A percentile compares a stretch with the other conserved stretches of the same genome.
Conservation (phyloP, 768 basidiomycete species). For the Pleurotus citrinopileatus region DNA sequence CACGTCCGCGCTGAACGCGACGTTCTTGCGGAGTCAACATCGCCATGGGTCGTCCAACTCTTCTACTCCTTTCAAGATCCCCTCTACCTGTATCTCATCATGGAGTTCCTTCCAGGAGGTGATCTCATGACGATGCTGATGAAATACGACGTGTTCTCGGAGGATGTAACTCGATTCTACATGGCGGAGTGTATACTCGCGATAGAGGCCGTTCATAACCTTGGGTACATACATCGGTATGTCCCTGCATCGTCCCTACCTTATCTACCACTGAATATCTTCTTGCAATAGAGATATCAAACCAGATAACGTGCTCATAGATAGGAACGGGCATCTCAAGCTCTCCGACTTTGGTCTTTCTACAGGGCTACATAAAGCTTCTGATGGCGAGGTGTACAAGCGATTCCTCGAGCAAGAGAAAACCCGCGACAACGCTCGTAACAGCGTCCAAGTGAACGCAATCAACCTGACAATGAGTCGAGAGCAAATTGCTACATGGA, state of each 20-base stretch:
- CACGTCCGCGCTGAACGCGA: constrained; percentile 98
- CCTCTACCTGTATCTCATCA: constrained; percentile 94
- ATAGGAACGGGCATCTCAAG: constrained; percentile 95
- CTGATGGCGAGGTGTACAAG: constrained; percentile 93
- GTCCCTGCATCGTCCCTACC: constrained; percentile 19
- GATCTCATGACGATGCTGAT: constrained; percentile 99
- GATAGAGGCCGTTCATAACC: constrained; percentile 95
- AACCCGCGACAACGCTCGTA: constrained; percentile 65
- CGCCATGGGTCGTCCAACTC: constrained; percentile 95
- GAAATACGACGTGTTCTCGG: constrained; percentile 99
- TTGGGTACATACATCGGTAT: constrained; percentile 98
- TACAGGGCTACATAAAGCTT: constrained; percentile 95
- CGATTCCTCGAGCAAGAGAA: constrained; percentile 80
- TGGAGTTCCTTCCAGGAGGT: constrained; percentile 86
- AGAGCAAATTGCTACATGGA: constrained; percentile 98
- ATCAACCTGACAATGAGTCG: constrained; percentile 98
- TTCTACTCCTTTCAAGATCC: constrained; percentile 99
- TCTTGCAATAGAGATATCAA: constrained; percentile 81
- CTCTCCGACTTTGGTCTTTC: constrained; percentile 98
- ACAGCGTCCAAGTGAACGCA: constrained; percentile 96
- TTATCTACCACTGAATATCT: constrained; percentile 7
- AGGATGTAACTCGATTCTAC: constrained; percentile 98
- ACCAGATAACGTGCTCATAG: constrained; percentile 98
- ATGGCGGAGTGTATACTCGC: constrained; percentile 98
- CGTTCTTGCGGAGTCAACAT: constrained; percentile 94